These are phyloP conservation scores for Tremella fuciformis DNA, from an alignment of 768 basidiomycete species.

Conservation along the genomic window DNA sequence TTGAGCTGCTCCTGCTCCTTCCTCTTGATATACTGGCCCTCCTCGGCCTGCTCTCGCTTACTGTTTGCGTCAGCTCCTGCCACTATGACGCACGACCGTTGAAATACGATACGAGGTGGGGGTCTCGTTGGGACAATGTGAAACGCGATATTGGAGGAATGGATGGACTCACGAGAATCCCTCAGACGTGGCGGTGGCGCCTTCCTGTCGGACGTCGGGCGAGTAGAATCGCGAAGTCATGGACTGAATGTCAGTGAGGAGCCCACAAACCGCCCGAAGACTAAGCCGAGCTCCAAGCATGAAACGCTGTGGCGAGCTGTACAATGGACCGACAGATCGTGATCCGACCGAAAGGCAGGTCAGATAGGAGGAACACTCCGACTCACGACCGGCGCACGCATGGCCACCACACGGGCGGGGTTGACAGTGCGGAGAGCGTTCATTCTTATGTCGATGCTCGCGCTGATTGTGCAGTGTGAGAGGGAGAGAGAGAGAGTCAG, in stretches of 20 bases:
- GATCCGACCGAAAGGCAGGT: too few species aligned
- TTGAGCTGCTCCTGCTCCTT: conserved; percentile 38
- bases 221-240: conserved; percentile 39
- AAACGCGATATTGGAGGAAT: too few species aligned
- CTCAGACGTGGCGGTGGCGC: conserved; percentile 42
- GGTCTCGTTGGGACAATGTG: too few species aligned
- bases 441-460: not conserved
- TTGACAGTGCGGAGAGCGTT: conserved; percentile 13
- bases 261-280: too few species aligned
- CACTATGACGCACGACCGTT: not conserved
- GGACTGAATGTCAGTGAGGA: not conserved
- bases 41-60: conserved; percentile 44
- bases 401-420: conserved; percentile 23
- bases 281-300: too few species aligned
- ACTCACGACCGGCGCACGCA: conserved; percentile 30
- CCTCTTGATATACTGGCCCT: conserved; percentile 44
- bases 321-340: too few species aligned
- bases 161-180: conserved; percentile 39
- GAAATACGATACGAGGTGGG: not conserved
- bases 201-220: conserved; percentile 34
- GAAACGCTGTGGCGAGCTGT: too few species aligned
- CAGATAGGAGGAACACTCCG: too few species aligned
- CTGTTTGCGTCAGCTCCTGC: conserved; percentile 18
- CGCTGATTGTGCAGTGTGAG: too few species aligned
- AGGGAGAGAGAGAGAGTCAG: too few species aligned